Base-by-base conservation (phyloP, 2,329 filamentous ascomycete genomes). In the Exophiala bonariae region DNA sequence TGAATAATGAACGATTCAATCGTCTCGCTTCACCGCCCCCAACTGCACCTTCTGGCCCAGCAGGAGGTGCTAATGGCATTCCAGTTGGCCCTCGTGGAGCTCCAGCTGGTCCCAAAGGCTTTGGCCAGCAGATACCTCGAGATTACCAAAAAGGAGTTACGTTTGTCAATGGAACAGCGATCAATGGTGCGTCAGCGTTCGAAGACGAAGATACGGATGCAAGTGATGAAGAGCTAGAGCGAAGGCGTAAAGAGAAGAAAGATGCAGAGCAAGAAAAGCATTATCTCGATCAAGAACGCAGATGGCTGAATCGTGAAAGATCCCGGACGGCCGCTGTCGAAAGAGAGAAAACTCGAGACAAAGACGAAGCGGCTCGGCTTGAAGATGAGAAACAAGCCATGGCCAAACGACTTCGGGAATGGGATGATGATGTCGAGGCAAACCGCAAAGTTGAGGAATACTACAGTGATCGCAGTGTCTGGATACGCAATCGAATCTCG, bases 151-250 rank as follows among this genome's bases (percentile, higher is more conserved):
- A 87, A 51, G 87, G 86, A 4, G 80, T 95, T 14, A 76, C 78
- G 0, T 96, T 97, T 67, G 83, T 95, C 26, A 95, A 92, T 55
- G 89, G 89, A 1, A 84, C 82, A 18, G 77, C 81, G 11, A 77
- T 83, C 2, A 87, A 85, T 56, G 80, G 81, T 20, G 69, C 70
- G n/a, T 61, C 63, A 47, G 66, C 56, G 53, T 78, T 79, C 10
- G 89, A 95, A 41, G 89, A 93, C 34, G 89, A 96, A 31, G 89
- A 96, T 38, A 89, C 88, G 6, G 85, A 93, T 40, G 89, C 89
- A 2, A 89, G 85, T 55, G 93, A 99, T 61, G 83, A 86, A 10
- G 92, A 97, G 65, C 75, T 97, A 0, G 85, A 95, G 65, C 77
- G 78, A 20, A 79, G 90, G 37, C 81, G 86, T 14, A 70, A 82